Base-by-base conservation (phyloP, 257 asterid genomes). In the Scutellaria galericulata region DNA sequence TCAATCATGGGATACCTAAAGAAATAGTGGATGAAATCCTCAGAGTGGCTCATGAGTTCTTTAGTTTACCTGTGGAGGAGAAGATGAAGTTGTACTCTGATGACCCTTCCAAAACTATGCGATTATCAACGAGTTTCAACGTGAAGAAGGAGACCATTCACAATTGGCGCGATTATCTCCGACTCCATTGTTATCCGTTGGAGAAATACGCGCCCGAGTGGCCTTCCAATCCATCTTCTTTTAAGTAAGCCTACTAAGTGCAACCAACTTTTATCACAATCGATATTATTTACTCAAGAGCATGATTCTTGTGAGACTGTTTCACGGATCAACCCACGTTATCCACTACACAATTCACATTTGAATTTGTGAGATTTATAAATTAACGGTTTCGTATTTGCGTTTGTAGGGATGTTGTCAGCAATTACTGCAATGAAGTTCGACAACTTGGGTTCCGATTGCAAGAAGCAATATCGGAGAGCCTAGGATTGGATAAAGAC, bases 91-190 rank as follows among this genome's bases (percentile, higher is more conserved):
- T 84, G 48, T 86, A 86, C 78, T 86, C 91, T 0, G 91, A 86
- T 31, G 91, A 86, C 31, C 86, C 91, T 8, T 27, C 89, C n/a
- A 86, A 86, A 40, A 82, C 89, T 14, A 76, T 75, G 78, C 66
- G 91, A 45, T 72, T 86, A 12, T 86, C 91, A 0, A 84, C 91
- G 18, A 86, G 91, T 48, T 86, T 86, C 57, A 86, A 86, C 71
- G 87, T 86, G 77, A 82, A 73, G 64, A 84, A 82, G 80, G 91
- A 86, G 78, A 82, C 86, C 0, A 82, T 86, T 74, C 89, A 80
- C 57, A 86, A 86, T 44, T 86, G 91, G 91, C 82, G 91, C 65
- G 91, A 86, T 48, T 86, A 84, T 78, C 78, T 86, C 7, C 78
- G 91, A 80, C 89, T 86, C 45, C 89, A 86, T 47, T 86, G 91